Conservation (phyloP, 495 filamentous ascomycete genomes). For the Glarea lozoyensis region DNA sequence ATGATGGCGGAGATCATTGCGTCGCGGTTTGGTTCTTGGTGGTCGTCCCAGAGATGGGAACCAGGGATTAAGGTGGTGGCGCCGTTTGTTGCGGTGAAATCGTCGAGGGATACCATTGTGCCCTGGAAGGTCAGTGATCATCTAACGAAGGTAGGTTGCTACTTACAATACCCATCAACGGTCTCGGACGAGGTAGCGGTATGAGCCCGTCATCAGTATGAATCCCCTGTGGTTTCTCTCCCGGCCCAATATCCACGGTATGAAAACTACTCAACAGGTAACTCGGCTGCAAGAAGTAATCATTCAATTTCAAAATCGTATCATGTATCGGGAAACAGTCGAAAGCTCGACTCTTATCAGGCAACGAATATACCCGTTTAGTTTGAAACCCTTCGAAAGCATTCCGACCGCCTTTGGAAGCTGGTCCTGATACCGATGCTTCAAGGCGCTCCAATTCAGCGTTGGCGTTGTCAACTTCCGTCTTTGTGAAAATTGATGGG, state of each 20-base stretch:
- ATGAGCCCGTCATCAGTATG: constrained; percentile 28
- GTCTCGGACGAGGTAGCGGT: constrained; percentile 15
- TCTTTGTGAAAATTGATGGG: constrained; percentile 16
- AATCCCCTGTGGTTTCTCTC: constrained; percentile 20
- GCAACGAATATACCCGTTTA: constrained; percentile 21
- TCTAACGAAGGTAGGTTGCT: neutral
- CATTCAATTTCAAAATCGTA: constrained; percentile 23
- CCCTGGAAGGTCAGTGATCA: constrained; percentile 7
- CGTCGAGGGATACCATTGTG: constrained; percentile 25
- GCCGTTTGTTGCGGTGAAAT: constrained; percentile 28
- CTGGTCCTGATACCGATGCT: constrained; percentile 9
- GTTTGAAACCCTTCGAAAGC: constrained; percentile 26
- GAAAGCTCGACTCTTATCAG: constrained; percentile 24
- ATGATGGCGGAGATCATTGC: constrained; percentile 26
- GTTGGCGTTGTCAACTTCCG: constrained; percentile 16
- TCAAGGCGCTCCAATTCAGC: constrained; percentile 16
- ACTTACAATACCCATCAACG: constrained; percentile 19
- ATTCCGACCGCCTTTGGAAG: constrained; percentile 21
- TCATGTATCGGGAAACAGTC: constrained; percentile 23
- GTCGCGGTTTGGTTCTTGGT: constrained; percentile 14
- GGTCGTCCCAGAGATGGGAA: constrained; percentile 32
- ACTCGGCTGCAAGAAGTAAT: constrained; percentile 23
- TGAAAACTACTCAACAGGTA: constrained; percentile 22
- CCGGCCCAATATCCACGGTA: constrained; percentile 22
- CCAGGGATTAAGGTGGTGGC: constrained; percentile 35